phyloP scores from a whole-genome alignment of 2,329 filamentous ascomycete species.

The Colletotrichum sojae region DNA sequence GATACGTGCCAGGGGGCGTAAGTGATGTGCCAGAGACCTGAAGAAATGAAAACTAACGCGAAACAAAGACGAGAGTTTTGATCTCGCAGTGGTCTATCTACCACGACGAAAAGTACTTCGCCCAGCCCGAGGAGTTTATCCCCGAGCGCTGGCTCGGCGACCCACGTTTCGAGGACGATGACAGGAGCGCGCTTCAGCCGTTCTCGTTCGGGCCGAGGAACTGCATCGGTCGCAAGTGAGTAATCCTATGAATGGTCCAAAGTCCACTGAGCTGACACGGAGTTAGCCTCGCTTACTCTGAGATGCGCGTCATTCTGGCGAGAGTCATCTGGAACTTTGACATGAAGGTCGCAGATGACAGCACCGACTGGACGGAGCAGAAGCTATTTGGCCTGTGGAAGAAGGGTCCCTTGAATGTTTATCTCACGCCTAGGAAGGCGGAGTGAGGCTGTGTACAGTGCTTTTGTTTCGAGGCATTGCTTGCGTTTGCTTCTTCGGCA shows the following conservation, averaged over 20 bases:
- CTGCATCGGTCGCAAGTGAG: conserved; percentile 65
- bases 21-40: conserved; percentile 41
- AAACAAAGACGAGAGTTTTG: conserved; percentile 49
- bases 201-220: conserved; percentile 64
- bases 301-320: conserved; percentile 64
- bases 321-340: conserved; percentile 64
- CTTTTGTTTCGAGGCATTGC: no score
- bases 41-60: neutral
- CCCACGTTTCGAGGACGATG: conserved; percentile 43
- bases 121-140: conserved; percentile 58
- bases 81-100: conserved; percentile 51
- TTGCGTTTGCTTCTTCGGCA: no score
- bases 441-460: neutral
- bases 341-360: conserved; percentile 52
- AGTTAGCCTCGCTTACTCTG: conserved; percentile 60
- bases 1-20: conserved; percentile 52
- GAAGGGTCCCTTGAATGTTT: conserved; percentile 34
- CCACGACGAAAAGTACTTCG: conserved; percentile 53
- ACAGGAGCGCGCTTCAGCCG: conserved; percentile 58
- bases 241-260: no score
- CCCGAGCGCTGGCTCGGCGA: conserved; percentile 58
- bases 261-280: no score
- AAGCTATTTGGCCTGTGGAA: conserved; percentile 26
- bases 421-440: conserved; percentile 11
- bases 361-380: conserved; percentile 53